Percentiles rank a stretch among this genome's conserved stretches.
Conservation (phyloP, 495 filamentous ascomycete species). For the Filosporella fistucella region DNA sequence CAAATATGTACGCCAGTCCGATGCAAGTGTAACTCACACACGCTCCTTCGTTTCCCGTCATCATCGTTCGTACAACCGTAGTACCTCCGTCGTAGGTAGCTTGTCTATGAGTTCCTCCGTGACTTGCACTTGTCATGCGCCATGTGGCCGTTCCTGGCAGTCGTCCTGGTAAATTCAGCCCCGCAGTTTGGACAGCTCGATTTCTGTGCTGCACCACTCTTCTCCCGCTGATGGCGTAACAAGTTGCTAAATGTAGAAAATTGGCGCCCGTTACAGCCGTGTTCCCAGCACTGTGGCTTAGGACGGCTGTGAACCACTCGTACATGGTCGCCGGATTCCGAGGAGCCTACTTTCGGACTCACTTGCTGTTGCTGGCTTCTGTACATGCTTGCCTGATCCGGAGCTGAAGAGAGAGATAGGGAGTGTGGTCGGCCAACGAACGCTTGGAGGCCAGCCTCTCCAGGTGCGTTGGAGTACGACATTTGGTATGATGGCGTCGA, state of each 20-base stretch:
- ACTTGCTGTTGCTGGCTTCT: conserved; percentile 12
- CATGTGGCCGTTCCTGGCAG: conserved; percentile 84
- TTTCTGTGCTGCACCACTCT: conserved; percentile 82
- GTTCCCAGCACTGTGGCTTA: conserved; percentile 93
- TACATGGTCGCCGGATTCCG: conserved; percentile 41
- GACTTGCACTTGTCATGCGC: conserved; percentile 87
- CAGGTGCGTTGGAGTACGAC: conserved; percentile 11
- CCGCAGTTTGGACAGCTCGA: conserved; percentile 83
- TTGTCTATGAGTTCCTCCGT: conserved; percentile 35
- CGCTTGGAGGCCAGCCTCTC: conserved; percentile 11
- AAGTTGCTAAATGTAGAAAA: conserved; percentile 97
- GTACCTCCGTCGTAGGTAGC: not conserved
- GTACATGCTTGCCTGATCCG: conserved; percentile 17
- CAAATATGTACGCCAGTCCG: conserved; percentile 3
- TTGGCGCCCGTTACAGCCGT: conserved; percentile 89
- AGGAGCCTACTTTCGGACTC: conserved; percentile 15
- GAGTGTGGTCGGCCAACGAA: conserved; percentile 20
- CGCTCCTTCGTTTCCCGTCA: not conserved
- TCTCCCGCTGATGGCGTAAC: conserved; percentile 87
- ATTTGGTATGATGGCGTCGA: conserved; percentile 11
- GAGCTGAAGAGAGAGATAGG: conserved; percentile 17
- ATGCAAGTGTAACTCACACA: not conserved
- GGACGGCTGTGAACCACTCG: conserved; percentile 71
- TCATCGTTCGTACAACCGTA: not conserved
- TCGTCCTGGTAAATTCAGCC: conserved; percentile 87